Base-by-base conservation (phyloP, 306 rosid species). In the Hippophae tibetana region DNA sequence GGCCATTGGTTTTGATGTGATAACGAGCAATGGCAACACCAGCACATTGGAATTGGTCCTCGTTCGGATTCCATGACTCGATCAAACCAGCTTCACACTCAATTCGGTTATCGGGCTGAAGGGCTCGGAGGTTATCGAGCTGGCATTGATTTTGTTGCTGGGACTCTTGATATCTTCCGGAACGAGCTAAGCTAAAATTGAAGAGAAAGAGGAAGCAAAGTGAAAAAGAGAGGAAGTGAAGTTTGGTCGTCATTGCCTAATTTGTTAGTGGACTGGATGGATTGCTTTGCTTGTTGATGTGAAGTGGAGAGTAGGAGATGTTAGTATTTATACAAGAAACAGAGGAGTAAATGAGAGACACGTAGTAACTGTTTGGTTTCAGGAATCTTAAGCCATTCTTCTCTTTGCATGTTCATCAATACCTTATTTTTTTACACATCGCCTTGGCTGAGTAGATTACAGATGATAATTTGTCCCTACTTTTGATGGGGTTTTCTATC, bases 391-490 rank as follows among this genome's bases (percentile, higher is more conserved):
- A 3, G 59, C 54, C 74, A 63, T 52, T 63, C 58, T 63, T 74
- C 67, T 7, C 54, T 12, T 12, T 64, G 78, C 78, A 74, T 68
- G 76, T 56, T 58, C 13, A 9, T 57, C 7, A 5, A 0, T 31
- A 38, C 11, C 25, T 51, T 12, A 3, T 7, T 14, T 38, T 8
- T 18, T 62, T 50, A 62, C 77, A 72, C 72, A 54, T 66, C 72
- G 56, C 9, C 48, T 9, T 5, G 42, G 11, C 18, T 7, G 41
- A 2, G 38, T 7, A 57, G 51, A 49, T 44, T 56, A 26, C 42
- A 63, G 56, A 47, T n/a, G 44, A 42, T 45, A 23, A 1, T 13
- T 11, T 49, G 26, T 49, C 53, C 7, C 18, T 13, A 13, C 7
- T 23, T 49, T 5, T 46, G 13, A 9, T 0, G 10, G 38, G 38